Evolutionary conservation across 148 eudicot genomes (phyloP), one percentile per base, ranked within the genome.

Genomic region (Nyssa sinensis): DNA sequence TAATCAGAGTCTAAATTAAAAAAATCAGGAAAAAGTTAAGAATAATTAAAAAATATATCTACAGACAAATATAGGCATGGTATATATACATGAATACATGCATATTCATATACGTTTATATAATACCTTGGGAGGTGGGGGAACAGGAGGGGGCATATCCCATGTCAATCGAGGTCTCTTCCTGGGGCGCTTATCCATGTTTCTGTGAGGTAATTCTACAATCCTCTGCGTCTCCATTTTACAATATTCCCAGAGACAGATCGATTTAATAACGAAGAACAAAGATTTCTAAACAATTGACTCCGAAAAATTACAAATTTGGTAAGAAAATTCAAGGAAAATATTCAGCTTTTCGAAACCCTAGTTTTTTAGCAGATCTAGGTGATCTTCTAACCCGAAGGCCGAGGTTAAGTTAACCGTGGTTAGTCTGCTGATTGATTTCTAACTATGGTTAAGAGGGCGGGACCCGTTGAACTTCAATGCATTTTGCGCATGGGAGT

Each of bases 101-200:
- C 24, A 57, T 33, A 27, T 4, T n/a, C n/a, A 39, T 41, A 47
- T 2, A 19, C 7, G 32, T 14, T 17, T 37, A 19, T 7, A 23
- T 8, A 37, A 5, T 4, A 84, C 90, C 90, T 83, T 88, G 2
- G 85, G 84, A 64, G 73, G 84, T 32, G 74, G 80, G 71, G 84
- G 83, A 65, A 81, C 68, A 62, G 74, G 80, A 55, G 83, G 81
- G 23, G 82, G 76, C 64, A 84, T 74, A 71, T 88, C 92, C 90
- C 92, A 88, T 2, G 88, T 72, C 76, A 88, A 79, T 32, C 92
- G 88, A 71, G 89, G 84, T 60, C 88, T 82, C 76, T 88, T 88
- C 53, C 86, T 82, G 9, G 92, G 92, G 7, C 92, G 81, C 28
- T 84, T 84, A 67, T 88, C 92, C 84, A 86, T 81, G 59, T 81